Percentiles rank a stretch among this genome's conserved stretches.
Conservation (phyloP, 2,329 filamentous ascomycete genomes). For the Aureobasidium subglaciale region DNA sequence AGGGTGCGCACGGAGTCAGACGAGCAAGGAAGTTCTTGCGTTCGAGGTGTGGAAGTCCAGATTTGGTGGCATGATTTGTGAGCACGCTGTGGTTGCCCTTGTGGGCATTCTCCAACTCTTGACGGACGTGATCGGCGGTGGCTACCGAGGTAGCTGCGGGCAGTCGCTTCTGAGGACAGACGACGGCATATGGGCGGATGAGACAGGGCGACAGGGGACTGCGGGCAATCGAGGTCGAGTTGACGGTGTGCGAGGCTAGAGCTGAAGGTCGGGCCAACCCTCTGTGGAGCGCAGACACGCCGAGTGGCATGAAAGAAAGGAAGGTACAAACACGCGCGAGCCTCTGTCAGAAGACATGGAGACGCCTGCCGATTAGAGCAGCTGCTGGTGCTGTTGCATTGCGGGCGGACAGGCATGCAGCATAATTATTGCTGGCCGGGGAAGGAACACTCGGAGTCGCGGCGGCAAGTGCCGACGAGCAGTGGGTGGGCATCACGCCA, state of each 20-base stretch:
- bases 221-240: not conserved
- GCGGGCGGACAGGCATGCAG: not conserved
- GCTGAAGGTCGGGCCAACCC: slow-evolving; percentile 40
- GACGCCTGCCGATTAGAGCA: slow-evolving; percentile 8
- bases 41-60: not conserved
- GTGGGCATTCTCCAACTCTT: slow-evolving; percentile 1
- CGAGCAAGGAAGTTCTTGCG: slow-evolving; percentile 9
- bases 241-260: slow-evolving; percentile 18
- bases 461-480: not conserved
- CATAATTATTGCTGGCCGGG: not conserved
- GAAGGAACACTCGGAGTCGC: not conserved
- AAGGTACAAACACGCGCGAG: slow-evolving; percentile 1
- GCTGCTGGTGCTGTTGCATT: slow-evolving; percentile 4
- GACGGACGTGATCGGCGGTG: slow-evolving; percentile 2
- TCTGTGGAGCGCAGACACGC: slow-evolving; percentile 31
- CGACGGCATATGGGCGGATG: not conserved
- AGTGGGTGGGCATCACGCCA: not conserved
- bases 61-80: not conserved
- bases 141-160: not conserved
- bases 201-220: no score
- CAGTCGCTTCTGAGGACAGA: not conserved
- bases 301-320: slow-evolving; percentile 35
- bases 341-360: slow-evolving; percentile 31
- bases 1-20: not conserved
- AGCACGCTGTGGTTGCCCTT: not conserved